Evolutionary conservation across 208 protist genomes (phyloP), one percentile per base, ranked within the genome.

Genomic region (Crithidia expoeki): DNA sequence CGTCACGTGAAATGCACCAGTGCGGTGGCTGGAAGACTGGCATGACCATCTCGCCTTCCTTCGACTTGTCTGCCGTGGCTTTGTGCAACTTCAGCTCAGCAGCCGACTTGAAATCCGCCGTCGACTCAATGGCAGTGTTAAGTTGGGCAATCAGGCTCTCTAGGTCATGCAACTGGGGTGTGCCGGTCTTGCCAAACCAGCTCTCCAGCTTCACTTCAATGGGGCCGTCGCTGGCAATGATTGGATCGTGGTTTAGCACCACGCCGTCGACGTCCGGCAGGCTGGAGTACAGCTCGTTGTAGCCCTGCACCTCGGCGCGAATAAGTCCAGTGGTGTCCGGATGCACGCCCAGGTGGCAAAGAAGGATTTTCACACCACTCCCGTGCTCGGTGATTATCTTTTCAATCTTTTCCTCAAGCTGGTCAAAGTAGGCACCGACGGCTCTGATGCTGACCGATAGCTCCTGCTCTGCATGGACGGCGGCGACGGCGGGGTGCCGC

Each of bases 271-370:
- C 76, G 51, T 91, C 85, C 0, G 85, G 71, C 21, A 83, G 27
- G 23, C 11, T 69, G 7, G 84, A 78, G 61, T 75, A 72, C 0
- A 94, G 70, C 64, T 91, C 84, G 58, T 94, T 93, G 68, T 81
- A 89, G 6, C 73, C 89, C 52, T 76, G 64, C 60, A 92, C 75
- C 68, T 91, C 89, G 4, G 81, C 36, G 1, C 86, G 79, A 40
- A 92, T 58, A 2, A 84, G n/a, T 25, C 85, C 86, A 5, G 68
- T 62, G 7, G 60, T 19, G 74, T 91, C 84, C 11, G 65, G 78
- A 53, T 90, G 75, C 16, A 94, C 73, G 19, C 86, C 84, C 12
- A 92, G 7, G 60, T 92, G 84, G 27, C 73, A 76, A 12, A 94
- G 83, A 12, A 93, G 57, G 17, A 90, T 69, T 36, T 63, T 56